Evolutionary conservation across 2,329 filamentous ascomycete genomes (phyloP).

Genomic region (Ceratocystis harringtonii): DNA sequence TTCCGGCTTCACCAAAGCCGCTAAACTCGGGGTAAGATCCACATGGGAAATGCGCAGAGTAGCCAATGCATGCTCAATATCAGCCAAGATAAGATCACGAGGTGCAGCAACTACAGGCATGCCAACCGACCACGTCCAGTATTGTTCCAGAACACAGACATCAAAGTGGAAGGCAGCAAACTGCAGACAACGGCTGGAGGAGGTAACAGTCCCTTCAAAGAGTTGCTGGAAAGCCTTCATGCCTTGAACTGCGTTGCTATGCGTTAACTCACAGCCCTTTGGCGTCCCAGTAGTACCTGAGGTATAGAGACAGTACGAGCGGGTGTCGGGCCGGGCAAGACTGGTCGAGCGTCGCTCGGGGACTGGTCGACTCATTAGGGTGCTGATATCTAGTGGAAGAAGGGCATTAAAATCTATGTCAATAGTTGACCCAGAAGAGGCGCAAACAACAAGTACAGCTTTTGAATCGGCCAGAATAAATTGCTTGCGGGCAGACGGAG

Average conservation of each 20-base stretch:
- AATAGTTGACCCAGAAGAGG: slow-evolving; percentile 20
- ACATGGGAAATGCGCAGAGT: slow-evolving; percentile 71
- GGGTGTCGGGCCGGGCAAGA: slow-evolving; percentile 31
- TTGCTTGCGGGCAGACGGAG: slow-evolving; percentile 55
- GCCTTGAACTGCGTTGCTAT: slow-evolving; percentile 77
- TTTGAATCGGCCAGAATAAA: slow-evolving; percentile 66
- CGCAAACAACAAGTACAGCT: slow-evolving; percentile 47
- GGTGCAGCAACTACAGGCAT: slow-evolving; percentile 72
- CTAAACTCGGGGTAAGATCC: slow-evolving; percentile 78
- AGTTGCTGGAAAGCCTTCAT: slow-evolving; percentile 74
- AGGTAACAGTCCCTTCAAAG: slow-evolving; percentile 60
- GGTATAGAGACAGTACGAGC: slow-evolving; percentile 75
- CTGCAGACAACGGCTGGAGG: slow-evolving; percentile 67
- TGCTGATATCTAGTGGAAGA: slow-evolving; percentile 25
- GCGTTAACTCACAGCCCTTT: slow-evolving; percentile 77
- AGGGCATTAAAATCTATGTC: slow-evolving; percentile 18
- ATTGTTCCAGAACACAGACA: slow-evolving; percentile 83
- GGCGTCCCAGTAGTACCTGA: slow-evolving; percentile 76
- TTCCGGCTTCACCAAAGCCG: slow-evolving; percentile 59
- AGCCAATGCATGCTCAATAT: slow-evolving; percentile 58
- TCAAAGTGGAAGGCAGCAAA: slow-evolving; percentile 94
- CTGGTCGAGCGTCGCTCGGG: background rate
- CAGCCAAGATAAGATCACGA: slow-evolving; percentile 71
- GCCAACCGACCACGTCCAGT: slow-evolving; percentile 88
- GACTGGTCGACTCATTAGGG: slow-evolving; percentile 19